Evolutionary conservation across 1,284 basidiomycete genomes (phyloP).

Genomic region (Boletus semigastroideus): DNA sequence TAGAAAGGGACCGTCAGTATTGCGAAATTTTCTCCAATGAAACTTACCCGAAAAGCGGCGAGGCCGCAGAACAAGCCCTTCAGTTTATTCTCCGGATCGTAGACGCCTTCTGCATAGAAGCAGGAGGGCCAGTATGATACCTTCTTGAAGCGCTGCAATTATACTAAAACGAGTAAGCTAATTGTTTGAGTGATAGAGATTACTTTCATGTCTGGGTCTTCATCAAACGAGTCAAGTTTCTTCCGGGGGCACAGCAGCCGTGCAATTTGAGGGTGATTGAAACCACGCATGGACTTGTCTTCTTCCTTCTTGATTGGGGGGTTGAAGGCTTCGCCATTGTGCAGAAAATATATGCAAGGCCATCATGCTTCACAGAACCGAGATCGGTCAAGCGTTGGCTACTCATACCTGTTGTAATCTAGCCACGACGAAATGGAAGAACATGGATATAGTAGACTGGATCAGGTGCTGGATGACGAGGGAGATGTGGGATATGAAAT

Average conservation of each 20-base stretch:
- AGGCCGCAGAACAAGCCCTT: neutral
- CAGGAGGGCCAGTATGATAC: neutral
- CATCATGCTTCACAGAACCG: neutral
- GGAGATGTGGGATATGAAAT: too few relatives aligned
- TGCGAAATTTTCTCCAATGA: neutral
- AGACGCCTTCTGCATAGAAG: neutral
- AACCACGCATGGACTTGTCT: neutral
- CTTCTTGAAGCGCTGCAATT: neutral
- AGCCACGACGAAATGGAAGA: neutral
- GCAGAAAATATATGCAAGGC: neutral
- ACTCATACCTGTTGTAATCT: neutral
- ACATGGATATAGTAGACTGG: too few relatives aligned
- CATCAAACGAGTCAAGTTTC: neutral
- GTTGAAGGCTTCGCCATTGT: neutral
- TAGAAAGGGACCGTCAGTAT: neutral
- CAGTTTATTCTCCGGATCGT: neutral
- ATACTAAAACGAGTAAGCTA: neutral
- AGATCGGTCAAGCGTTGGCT: neutral
- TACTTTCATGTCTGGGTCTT: neutral
- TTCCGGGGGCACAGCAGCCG: neutral
- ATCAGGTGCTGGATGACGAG: too few relatives aligned
- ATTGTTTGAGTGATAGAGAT: neutral
- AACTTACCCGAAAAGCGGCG: neutral
- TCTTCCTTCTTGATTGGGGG: neutral
- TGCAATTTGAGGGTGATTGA: neutral